phyloP scores from a whole-genome alignment of 2,329 filamentous ascomycete genomes.

The Fusarium citri region DNA sequence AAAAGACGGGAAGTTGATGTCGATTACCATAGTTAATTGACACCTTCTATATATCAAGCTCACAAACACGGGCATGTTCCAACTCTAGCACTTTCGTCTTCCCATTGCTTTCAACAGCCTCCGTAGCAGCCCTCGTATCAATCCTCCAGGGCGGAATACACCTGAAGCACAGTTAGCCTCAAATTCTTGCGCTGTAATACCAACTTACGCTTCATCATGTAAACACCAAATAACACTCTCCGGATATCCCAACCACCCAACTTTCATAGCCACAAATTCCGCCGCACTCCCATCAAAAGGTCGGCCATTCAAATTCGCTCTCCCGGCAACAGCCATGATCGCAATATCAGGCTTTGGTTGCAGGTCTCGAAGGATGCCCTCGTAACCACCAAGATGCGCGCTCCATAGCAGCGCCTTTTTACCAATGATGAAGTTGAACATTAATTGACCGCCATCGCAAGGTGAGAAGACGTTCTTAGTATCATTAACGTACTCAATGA shows the following conservation, averaged over 20 bases:
- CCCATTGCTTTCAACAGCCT: background rate
- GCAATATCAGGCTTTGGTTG: background rate
- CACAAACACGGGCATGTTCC: background rate
- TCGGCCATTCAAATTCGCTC: background rate
- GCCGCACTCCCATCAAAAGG: background rate
- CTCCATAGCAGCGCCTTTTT: background rate
- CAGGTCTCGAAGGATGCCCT: background rate
- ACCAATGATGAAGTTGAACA: background rate
- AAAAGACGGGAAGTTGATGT: too few relatives aligned
- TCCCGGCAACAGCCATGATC: background rate
- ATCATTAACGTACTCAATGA: background rate
- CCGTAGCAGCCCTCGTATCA: background rate
- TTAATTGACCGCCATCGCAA: background rate
- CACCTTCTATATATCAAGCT: background rate
- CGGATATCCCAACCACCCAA: background rate
- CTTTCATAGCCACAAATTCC: background rate
- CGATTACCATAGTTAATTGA: too few relatives aligned
- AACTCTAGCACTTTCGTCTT: background rate
- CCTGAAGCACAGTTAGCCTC: background rate
- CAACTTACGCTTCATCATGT: conserved; percentile 2
- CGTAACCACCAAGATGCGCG: background rate
- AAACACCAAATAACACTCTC: background rate
- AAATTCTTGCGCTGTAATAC: accelerated
- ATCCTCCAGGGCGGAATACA: background rate
- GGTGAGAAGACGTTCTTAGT: background rate